These are phyloP conservation scores for Boletus rufocinnamomeus DNA, from an alignment of 768 basidiomycete genomes.

Conservation along the genomic window DNA sequence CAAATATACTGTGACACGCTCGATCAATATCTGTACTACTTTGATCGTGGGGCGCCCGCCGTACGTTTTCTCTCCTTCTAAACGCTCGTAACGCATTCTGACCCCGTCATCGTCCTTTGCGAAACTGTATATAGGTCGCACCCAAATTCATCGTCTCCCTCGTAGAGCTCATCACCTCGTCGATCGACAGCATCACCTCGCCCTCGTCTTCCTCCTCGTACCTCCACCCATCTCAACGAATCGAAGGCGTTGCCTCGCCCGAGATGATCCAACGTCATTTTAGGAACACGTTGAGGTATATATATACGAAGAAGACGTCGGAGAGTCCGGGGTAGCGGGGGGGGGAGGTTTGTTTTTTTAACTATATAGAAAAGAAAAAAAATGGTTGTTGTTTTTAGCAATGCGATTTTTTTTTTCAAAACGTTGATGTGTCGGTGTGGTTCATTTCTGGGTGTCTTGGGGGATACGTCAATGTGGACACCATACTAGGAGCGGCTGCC, in stretches of 20 bases:
- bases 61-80: slow-evolving; percentile 48
- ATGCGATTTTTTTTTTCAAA: no score
- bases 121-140: slow-evolving; percentile 65
- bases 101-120: no score
- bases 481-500: no score
- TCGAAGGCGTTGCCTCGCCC: slow-evolving; percentile 90
- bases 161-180: slow-evolving; percentile 92
- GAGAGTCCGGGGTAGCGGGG: no score
- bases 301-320: slow-evolving; percentile 69
- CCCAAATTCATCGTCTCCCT: slow-evolving; percentile 96
- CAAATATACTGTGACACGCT: slow-evolving; percentile 96
- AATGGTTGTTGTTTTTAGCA: no score
- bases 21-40: slow-evolving; percentile 94
- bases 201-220: slow-evolving; percentile 49
- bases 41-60: slow-evolving; percentile 89
- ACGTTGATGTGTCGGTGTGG: no score
- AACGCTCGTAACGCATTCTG: no score
- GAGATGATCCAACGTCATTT: slow-evolving; percentile 96
- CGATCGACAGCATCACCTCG: slow-evolving; percentile 88
- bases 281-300: slow-evolving; percentile 83
- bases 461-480: no score
- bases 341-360: no score
- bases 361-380: no score
- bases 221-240: slow-evolving; percentile 83
- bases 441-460: no score